Evolutionary conservation across 768 basidiomycete species (phyloP).

Genomic region (Thelephora aurantiotincta): DNA sequence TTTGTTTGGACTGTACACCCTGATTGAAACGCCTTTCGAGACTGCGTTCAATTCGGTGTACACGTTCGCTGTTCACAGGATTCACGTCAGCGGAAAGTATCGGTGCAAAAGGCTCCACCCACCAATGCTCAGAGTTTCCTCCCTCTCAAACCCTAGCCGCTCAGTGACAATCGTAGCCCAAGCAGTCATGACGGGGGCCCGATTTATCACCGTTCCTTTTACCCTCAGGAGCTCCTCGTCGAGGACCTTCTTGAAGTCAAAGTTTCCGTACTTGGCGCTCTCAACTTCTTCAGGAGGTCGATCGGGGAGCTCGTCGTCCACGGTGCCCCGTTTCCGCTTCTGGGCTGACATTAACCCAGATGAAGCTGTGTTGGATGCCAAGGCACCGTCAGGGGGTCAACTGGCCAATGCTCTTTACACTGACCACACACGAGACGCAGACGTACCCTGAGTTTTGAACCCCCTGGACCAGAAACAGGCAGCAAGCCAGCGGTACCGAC

Average conservation of each 20-base stretch:
- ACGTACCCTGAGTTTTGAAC: slow-evolving; percentile 3
- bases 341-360: slow-evolving; percentile 21
- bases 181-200: slow-evolving; percentile 89
- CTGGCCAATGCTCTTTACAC: background rate
- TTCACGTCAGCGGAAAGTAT: background rate
- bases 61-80: slow-evolving; percentile 53
- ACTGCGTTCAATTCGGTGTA: slow-evolving; percentile 91
- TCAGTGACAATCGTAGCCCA: slow-evolving; percentile 87
- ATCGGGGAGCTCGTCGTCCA: slow-evolving; percentile 46
- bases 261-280: slow-evolving; percentile 25
- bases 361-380: slow-evolving; percentile 1
- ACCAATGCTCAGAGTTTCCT: slow-evolving; percentile 91
- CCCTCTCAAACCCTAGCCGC: slow-evolving; percentile 69
- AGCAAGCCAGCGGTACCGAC: background rate
- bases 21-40: slow-evolving; percentile 73
- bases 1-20: slow-evolving; percentile 51
- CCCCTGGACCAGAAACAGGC: slow-evolving; percentile 4
- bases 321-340: slow-evolving; percentile 40
- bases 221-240: slow-evolving; percentile 54
- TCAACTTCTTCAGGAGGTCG: slow-evolving; percentile 35
- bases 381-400: slow-evolving; percentile 2
- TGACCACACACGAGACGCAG: slow-evolving; percentile 6
- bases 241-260: slow-evolving; percentile 60
- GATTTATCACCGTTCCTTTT: slow-evolving; percentile 63
- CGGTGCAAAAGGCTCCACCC: slow-evolving; percentile 8